Base-by-base conservation (phyloP, 257 asterid genomes). In the Scutellaria minor region DNA sequence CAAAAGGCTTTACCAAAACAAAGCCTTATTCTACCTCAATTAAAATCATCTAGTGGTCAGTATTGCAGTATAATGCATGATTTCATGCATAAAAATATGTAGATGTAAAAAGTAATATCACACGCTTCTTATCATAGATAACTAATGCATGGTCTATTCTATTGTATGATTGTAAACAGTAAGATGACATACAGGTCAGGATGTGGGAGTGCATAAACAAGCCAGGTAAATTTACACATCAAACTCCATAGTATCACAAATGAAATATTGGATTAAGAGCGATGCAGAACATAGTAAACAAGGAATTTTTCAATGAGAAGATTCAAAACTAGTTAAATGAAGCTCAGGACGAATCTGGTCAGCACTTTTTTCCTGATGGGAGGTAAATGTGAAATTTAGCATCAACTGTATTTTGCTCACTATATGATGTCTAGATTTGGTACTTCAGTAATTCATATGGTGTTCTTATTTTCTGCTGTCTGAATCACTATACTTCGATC, bases 21-120 rank as follows among this genome's bases (percentile, higher is more conserved):
- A 64, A 64, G 77, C 57, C 24, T 44, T 24, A 55, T 35, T 69
- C 45, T 14, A 52, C 52, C 75, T 67, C 75, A 71, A 56, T 66
- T 66, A 47, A 20, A 37, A 51, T 50, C 41, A 41, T 65, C 42
- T 31, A 10, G 44, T 37, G 39, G 41, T 24, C 46, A 9, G 12
- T 46, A 39, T 14, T 31, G 39, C 69, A 9, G 31, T 8, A 62
- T 12, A 54, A 51, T 47, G 27, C 52, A 24, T 12, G 47, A 0
- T 9, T 12, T 18, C 27, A 39, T 66, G 45, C 66, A 58, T 9
- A 61, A 24, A 12, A 31, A 45, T 22, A 27, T 45, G 12, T 20
- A 52, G 45, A 24, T 7, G 10, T 5, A 54, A 66, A 51, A 40
- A 13, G 4, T 8, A 59, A 7, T 12, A 44, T 67, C 42, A 61